Conservation (phyloP, 768 basidiomycete species). For the Exidia glandulosa region DNA sequence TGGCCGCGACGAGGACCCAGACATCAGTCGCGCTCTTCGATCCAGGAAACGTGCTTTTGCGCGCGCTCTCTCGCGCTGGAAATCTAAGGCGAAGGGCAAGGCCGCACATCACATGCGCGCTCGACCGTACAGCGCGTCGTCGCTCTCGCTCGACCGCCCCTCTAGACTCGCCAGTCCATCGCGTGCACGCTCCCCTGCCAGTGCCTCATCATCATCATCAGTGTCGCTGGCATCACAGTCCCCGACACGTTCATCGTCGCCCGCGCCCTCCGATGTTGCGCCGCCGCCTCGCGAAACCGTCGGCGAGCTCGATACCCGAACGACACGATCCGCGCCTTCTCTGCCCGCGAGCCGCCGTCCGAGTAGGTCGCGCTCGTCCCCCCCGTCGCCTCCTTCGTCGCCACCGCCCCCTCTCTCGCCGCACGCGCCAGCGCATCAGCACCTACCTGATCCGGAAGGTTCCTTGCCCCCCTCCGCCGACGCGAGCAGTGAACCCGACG, state of each 20-base stretch:
- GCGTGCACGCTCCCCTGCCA: not conserved
- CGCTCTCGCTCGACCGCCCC: not conserved
- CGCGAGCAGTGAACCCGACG: not conserved
- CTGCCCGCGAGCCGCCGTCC: not conserved
- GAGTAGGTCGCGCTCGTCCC: not conserved
- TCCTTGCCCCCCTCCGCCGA: not conserved
- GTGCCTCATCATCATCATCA: too few relatives aligned
- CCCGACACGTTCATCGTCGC: not conserved
- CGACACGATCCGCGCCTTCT: not conserved
- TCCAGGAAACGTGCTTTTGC: not conserved
- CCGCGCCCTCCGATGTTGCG: not conserved
- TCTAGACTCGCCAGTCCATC: not conserved
- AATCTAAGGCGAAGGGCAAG: not conserved
- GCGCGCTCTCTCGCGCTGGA: not conserved
- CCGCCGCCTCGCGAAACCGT: too few relatives aligned
- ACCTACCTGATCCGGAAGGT: not conserved
- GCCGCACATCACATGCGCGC: not conserved
- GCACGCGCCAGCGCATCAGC: not conserved
- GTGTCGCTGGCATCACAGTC: not conserved
- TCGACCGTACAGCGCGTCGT: not conserved
- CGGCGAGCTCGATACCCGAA: not conserved
- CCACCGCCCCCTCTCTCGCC: not conserved
- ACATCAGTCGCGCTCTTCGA: not conserved
- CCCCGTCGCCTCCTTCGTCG: not conserved
- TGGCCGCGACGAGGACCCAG: not conserved